Conservation (phyloP, 1,284 basidiomycete genomes). For the Schizophyllum amplum region DNA sequence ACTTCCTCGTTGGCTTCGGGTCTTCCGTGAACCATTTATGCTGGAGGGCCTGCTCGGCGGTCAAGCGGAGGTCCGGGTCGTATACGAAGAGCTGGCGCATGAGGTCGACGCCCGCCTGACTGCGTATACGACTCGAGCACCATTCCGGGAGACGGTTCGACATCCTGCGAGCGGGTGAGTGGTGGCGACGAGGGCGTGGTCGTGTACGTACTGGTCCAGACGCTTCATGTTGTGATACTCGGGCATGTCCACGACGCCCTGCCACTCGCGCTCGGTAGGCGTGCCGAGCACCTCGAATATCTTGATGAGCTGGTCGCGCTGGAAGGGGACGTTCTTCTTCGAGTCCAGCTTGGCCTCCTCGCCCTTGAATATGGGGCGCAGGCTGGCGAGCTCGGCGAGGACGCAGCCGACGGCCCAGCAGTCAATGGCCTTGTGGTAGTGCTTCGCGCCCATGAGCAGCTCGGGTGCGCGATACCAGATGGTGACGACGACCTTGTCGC, state of each 20-base stretch:
- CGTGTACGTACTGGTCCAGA: constrained; percentile 57
- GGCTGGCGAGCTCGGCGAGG: constrained; percentile 87
- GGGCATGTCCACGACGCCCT: constrained; percentile 78
- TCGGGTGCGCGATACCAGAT: constrained; percentile 99
- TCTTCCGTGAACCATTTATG: constrained; percentile 82
- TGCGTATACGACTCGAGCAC: constrained; percentile 64
- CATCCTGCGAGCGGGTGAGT: constrained; percentile 34
- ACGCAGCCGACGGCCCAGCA: constrained; percentile 98
- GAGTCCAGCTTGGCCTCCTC: constrained; percentile 96
- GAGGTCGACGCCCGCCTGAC: constrained; percentile 61
- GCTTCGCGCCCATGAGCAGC: constrained; percentile 88
- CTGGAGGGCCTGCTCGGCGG: constrained; percentile 71
- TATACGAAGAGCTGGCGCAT: constrained; percentile 82
- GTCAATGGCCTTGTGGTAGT: constrained; percentile 94
- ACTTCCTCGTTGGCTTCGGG: constrained; percentile 70
- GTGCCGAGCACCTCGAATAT: constrained; percentile 95
- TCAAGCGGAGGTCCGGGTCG: constrained; percentile 83
- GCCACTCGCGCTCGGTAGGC: constrained; percentile 87
- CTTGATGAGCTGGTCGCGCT: constrained; percentile 88
- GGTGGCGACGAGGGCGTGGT: constrained; percentile 2
- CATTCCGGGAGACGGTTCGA: constrained; percentile 66
- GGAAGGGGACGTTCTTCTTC: constrained; percentile 91
- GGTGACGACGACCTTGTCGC: constrained; percentile 98
- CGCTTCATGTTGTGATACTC: constrained; percentile 82
- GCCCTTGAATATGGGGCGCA: constrained; percentile 97